phyloP scores from a whole-genome alignment of 1,284 basidiomycete genomes.

The Papiliotrema terrestris region DNA sequence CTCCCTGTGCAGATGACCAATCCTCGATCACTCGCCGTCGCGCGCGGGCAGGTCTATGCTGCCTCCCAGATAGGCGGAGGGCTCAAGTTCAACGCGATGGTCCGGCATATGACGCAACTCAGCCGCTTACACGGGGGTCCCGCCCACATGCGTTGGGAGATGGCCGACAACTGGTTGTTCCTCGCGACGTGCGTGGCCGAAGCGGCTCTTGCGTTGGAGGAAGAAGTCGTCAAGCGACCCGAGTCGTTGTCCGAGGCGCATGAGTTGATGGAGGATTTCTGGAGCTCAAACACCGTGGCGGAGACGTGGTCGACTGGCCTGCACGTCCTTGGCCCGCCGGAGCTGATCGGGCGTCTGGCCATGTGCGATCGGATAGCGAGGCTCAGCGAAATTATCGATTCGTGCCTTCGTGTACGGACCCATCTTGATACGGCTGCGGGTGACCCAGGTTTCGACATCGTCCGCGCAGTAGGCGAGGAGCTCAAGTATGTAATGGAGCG shows the following conservation, averaged over 20 bases:
- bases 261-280: constrained; percentile 14
- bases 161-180: constrained; percentile 34
- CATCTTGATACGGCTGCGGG: constrained; percentile 23
- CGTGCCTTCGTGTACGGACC: constrained; percentile 17
- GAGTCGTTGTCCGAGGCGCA: constrained; percentile 14
- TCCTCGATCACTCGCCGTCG: constrained; percentile 26
- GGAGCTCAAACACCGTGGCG: constrained; percentile 7
- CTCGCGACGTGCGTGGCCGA: constrained; percentile 23
- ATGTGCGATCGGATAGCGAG: constrained; percentile 36
- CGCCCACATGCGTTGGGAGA: constrained; percentile 8
- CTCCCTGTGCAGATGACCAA: constrained; percentile 32
- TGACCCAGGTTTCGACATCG: constrained; percentile 24
- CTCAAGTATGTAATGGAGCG: constrained; percentile 22
- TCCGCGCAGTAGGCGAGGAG: constrained; percentile 26
- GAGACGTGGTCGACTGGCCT: constrained; percentile 16
- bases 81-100: constrained; percentile 22
- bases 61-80: constrained; percentile 14
- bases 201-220: constrained; percentile 26
- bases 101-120: constrained; percentile 14
- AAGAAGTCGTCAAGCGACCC: constrained; percentile 17
- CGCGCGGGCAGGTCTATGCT: constrained; percentile 23
- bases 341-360: constrained; percentile 30
- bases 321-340: constrained; percentile 10
- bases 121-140: background rate
- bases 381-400: constrained; percentile 32